phyloP scores from a whole-genome alignment of 345 rosid genomes.

The Arabis alpina region DNA sequence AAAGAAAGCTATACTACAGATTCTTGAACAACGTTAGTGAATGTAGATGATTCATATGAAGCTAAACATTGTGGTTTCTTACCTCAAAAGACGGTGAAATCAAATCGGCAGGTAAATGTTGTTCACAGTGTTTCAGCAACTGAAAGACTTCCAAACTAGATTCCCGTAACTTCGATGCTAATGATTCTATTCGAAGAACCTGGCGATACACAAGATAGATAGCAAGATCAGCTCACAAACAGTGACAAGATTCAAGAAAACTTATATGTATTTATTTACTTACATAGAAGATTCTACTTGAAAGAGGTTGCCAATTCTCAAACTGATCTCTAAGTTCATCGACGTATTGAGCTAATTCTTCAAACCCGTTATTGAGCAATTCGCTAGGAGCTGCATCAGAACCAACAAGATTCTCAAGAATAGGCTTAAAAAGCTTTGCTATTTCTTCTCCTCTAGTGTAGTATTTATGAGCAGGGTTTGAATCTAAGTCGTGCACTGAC shows the following conservation, averaged over 20 bases:
- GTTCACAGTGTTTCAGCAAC: conserved; percentile 62
- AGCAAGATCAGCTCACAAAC: conserved; percentile 10
- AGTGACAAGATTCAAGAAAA: neutral
- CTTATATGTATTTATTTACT: conserved; percentile 39
- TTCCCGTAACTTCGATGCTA: conserved; percentile 61
- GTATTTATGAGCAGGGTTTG: conserved; percentile 66
- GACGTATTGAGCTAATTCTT: conserved; percentile 66
- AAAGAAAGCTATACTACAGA: neutral
- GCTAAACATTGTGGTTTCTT: conserved; percentile 1
- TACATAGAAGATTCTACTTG: conserved; percentile 81
- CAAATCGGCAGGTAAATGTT: conserved; percentile 65
- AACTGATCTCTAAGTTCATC: conserved; percentile 68
- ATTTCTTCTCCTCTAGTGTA: conserved; percentile 72
- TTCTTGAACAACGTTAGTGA: neutral
- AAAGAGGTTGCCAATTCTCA: conserved; percentile 69
- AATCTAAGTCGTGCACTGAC: conserved; percentile 54
- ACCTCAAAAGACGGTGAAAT: conserved; percentile 84
- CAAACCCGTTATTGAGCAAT: conserved; percentile 59
- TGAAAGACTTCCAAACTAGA: conserved; percentile 65
- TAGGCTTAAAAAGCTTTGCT: conserved; percentile 72
- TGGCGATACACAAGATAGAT: conserved; percentile 24
- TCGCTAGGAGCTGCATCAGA: conserved; percentile 65
- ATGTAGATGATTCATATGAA: too few relatives aligned
- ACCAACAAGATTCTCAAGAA: conserved; percentile 67
- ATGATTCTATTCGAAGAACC: conserved; percentile 77